These are phyloP conservation scores for Acanthamoeba triangularis DNA, from an alignment of 208 protist species.

Conservation along the genomic window DNA sequence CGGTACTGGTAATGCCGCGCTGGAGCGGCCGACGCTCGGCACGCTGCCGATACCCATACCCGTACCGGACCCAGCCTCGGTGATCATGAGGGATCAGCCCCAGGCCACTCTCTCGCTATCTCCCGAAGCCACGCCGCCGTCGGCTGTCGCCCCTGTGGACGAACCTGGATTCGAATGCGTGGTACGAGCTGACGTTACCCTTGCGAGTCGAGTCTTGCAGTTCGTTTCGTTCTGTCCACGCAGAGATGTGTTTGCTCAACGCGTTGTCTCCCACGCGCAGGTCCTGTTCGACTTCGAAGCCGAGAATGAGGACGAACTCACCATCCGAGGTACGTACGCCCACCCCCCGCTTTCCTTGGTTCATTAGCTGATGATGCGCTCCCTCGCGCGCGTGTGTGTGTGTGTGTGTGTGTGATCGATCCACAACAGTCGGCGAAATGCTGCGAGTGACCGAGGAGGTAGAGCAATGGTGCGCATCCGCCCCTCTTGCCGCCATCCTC, in stretches of 20 bases:
- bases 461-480: neutral
- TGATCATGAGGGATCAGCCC: neutral
- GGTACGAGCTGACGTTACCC: neutral
- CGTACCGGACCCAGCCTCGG: neutral
- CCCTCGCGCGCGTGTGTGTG: neutral
- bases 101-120: neutral
- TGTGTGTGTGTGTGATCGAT: neutral
- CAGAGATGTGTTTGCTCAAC: neutral
- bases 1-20: neutral
- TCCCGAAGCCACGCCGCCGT: neutral
- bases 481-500: neutral
- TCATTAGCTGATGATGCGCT: too few relatives aligned
- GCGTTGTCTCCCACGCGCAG: neutral
- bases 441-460: neutral
- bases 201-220: too few relatives aligned
- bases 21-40: neutral
- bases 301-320: slow-evolving; percentile 52
- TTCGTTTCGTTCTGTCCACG: too few relatives aligned
- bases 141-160: neutral
- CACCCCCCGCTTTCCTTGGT: neutral
- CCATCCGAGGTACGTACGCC: slow-evolving; percentile 8
- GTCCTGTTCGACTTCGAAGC: slow-evolving; percentile 56
- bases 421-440: neutral
- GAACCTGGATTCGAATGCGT: neutral
- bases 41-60: neutral